Percentiles rank a stretch among this genome's conserved stretches.
Conservation (phyloP, 208 protist species). For the Leishmania braziliensis region DNA sequence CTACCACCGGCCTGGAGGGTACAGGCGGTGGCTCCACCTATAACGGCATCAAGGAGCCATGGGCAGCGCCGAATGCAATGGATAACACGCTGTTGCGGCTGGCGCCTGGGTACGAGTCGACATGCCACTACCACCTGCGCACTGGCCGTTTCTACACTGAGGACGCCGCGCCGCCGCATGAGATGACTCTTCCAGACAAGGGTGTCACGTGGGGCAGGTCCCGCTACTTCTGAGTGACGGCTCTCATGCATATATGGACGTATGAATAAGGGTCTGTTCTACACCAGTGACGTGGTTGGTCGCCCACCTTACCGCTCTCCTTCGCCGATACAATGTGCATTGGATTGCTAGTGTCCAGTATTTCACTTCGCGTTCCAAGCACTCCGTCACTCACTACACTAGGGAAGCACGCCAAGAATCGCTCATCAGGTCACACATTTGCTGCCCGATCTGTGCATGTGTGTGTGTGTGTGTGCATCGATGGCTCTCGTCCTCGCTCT, state of each 20-base stretch:
- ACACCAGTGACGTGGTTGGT: not conserved
- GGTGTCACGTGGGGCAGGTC: constrained; percentile 68
- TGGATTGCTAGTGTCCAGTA: not conserved
- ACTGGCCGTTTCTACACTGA: constrained; percentile 77
- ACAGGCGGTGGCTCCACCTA: constrained; percentile 61
- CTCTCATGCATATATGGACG: not conserved
- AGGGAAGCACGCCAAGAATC: not conserved
- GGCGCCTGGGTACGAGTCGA: constrained; percentile 73
- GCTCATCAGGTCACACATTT: not conserved
- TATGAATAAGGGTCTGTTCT: not conserved
- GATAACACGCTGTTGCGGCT: constrained; percentile 79
- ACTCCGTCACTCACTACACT: not conserved
- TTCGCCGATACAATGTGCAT: not conserved
- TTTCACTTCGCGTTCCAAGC: not conserved
- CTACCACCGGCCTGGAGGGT: constrained; percentile 41
- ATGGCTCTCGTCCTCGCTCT: not conserved
- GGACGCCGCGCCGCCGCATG: constrained; percentile 62
- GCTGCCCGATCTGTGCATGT: not conserved
- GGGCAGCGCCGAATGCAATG: constrained; percentile 54
- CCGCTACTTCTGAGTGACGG: constrained; percentile 41
- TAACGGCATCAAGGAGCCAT: constrained; percentile 54
- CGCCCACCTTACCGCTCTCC: not conserved
- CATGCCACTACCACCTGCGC: constrained; percentile 76
- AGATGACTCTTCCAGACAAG: constrained; percentile 68
- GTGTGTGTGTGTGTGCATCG: not conserved